phyloP scores from a whole-genome alignment of 768 basidiomycete genomes.

The Calocybe cyanea region DNA sequence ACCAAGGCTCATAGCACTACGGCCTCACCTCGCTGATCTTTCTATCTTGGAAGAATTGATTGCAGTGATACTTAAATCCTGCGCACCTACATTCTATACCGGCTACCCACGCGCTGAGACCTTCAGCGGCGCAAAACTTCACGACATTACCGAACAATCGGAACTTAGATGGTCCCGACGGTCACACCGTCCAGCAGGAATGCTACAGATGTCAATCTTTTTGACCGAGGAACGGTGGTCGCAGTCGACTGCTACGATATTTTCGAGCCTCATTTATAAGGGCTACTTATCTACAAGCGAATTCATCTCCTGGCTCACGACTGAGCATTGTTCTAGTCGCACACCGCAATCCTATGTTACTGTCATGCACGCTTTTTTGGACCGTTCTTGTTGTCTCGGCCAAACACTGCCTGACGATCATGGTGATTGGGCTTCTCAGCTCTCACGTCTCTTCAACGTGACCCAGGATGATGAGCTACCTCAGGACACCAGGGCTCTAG shows the following conservation, averaged over 20 bases:
- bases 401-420: constrained; percentile 12
- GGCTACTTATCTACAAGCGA: constrained; percentile 20
- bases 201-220: constrained; percentile 29
- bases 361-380: constrained; percentile 46
- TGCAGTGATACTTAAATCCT: constrained; percentile 35
- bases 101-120: constrained; percentile 17
- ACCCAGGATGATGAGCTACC: constrained; percentile 15
- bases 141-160: constrained; percentile 19
- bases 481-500: constrained; percentile 14
- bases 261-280: constrained; percentile 43
- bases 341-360: constrained; percentile 29
- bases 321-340: constrained; percentile 20
- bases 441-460: constrained; percentile 22
- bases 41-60: constrained; percentile 44
- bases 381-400: constrained; percentile 21
- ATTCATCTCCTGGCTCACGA: constrained; percentile 39
- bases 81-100: constrained; percentile 33
- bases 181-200: constrained; percentile 12
- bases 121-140: constrained; percentile 15
- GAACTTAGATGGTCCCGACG: constrained; percentile 32
- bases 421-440: constrained; percentile 26
- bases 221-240: constrained; percentile 42
- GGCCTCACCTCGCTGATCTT: constrained; percentile 29
- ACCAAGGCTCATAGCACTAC: constrained; percentile 36
- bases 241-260: constrained; percentile 36